Conservation (phyloP, 1,284 basidiomycete genomes). For the Meripilus lineatus region DNA sequence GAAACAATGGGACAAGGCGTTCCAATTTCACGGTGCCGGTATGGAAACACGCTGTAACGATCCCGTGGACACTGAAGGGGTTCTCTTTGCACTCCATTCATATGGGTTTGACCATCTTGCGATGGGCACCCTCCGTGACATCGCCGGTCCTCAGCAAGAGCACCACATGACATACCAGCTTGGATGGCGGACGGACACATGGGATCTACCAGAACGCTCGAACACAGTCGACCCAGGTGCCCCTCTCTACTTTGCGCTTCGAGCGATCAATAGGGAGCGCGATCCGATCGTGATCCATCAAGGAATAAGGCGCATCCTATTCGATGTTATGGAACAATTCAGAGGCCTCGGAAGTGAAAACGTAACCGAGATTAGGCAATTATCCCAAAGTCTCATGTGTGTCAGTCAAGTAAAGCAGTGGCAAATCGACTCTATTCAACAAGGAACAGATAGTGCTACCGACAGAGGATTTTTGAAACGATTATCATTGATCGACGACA, state of each 20-base stretch:
- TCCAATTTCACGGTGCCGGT: conserved; percentile 84
- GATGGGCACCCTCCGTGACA: conserved; percentile 50
- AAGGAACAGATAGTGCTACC: no score
- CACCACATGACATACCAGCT: conserved; percentile 68
- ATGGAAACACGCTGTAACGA: conserved; percentile 55
- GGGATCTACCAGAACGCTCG: conserved; percentile 79
- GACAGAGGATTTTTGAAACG: no score
- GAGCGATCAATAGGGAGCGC: conserved; percentile 72
- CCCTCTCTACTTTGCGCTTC: conserved; percentile 74
- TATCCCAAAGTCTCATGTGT: conserved; percentile 70
- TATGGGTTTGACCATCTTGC: conserved; percentile 88
- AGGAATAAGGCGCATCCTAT: conserved; percentile 47
- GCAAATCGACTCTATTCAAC: conserved; percentile 37
- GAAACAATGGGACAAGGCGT: conserved; percentile 86
- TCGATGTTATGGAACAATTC: conserved; percentile 62
- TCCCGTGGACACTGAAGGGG: conserved; percentile 43
- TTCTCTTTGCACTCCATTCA: conserved; percentile 75
- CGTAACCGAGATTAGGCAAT: conserved; percentile 67
- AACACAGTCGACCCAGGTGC: conserved; percentile 44
- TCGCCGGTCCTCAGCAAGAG: conserved; percentile 31
- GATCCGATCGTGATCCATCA: conserved; percentile 43
- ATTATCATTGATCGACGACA: no score
- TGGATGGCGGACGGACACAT: conserved; percentile 87
- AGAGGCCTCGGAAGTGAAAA: conserved; percentile 69
- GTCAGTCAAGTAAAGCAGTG: conserved; percentile 68